Base-by-base conservation (phyloP, 1,284 basidiomycete genomes). In the Cutaneotrichosporon daszewskae region DNA sequence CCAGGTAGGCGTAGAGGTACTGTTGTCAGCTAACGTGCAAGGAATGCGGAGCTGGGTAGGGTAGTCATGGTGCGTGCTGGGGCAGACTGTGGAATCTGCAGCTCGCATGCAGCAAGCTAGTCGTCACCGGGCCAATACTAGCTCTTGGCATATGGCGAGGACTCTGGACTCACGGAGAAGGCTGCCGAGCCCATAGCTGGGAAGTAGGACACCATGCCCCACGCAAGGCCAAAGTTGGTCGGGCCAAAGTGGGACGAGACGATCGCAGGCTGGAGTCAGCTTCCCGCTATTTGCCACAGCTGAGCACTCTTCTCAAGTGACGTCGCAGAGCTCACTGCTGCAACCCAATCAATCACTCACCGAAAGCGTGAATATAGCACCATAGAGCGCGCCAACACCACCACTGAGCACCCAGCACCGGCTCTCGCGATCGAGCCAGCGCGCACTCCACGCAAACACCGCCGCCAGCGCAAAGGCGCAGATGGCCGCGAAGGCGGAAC, bases 131-230 rank as follows among this genome's bases (percentile, higher is more conserved):
- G n/a, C n/a, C n/a, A n/a, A n/a, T n/a, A n/a, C n/a, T n/a, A n/a
- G n/a, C n/a, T n/a, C n/a, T n/a, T n/a, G n/a, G n/a, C n/a, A n/a
- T n/a, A n/a, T 11, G 18, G 7, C 4, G 17, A 12, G 11, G 14
- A 3, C 18, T 10, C 7, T 16, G 5, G 8, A 60, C 68, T 54
- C 34, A 66, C 68, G 3, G 68, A 69, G 52, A 66, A 72, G 16
- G 66, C 27, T 22, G 67, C 60, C 1, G 68, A 65, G 13, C 70
- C 70, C 3, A 68, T 47, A 5, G 70, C 70, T 13, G 67, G 51
- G 33, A 53, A 50, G 51, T 72, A 72, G 27, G 66, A 69, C 20
- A 72, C 55, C 64, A 69, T 68, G 17, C 70, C 70, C 70, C 70
- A 72, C 3, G 70, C 66, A 2, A 72, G 51, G 37, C 70, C 70